Percentiles rank a stretch among this genome's conserved stretches.
Evolutionary conservation across 225 moss, liverwort and hornwort species (phyloP).

Genomic region (Marchantia paleacea): DNA sequence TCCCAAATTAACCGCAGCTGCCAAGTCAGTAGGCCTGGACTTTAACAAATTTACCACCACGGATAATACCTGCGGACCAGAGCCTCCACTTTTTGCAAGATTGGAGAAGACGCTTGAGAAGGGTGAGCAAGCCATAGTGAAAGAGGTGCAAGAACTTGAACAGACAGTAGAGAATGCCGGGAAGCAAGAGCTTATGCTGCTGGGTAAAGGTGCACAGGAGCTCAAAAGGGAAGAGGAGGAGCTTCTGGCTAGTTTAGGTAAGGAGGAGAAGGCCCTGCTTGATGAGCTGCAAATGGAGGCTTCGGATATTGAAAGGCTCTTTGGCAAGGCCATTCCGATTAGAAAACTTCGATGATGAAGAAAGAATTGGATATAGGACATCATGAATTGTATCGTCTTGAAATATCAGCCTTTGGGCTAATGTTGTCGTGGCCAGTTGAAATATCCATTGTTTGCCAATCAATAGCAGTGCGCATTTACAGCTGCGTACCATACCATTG

Average conservation of each 20-base stretch:
- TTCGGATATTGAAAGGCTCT: slow-evolving; percentile 59
- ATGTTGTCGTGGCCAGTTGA: no score
- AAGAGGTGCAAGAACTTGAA: slow-evolving; percentile 56
- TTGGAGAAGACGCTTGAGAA: slow-evolving; percentile 73
- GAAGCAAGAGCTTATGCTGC: slow-evolving; percentile 32
- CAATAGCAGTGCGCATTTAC: no score
- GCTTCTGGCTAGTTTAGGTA: slow-evolving; percentile 57
- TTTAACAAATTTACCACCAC: slow-evolving; percentile 81
- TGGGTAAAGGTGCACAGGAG: slow-evolving; percentile 43
- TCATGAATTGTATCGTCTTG: no score
- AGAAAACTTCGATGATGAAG: slow-evolving; percentile 45
- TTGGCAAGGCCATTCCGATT: slow-evolving; percentile 65
- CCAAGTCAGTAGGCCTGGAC: slow-evolving; percentile 65
- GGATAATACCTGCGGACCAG: slow-evolving; percentile 82
- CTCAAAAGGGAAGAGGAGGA: slow-evolving; percentile 54
- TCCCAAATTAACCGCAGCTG: slow-evolving; percentile 63
- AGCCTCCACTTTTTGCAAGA: slow-evolving; percentile 72
- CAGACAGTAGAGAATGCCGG: slow-evolving; percentile 40
- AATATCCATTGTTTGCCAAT: no score
- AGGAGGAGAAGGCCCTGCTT: slow-evolving; percentile 66
- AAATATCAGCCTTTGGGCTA: no score
- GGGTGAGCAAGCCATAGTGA: slow-evolving; percentile 50
- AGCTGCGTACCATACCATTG: no score
- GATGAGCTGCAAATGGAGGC: slow-evolving; percentile 63
- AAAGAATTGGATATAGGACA: neutral